Percentiles rank a stretch among this genome's conserved stretches.
Conservation (phyloP, 106 monocot species). For the Ottelia alismoides region DNA sequence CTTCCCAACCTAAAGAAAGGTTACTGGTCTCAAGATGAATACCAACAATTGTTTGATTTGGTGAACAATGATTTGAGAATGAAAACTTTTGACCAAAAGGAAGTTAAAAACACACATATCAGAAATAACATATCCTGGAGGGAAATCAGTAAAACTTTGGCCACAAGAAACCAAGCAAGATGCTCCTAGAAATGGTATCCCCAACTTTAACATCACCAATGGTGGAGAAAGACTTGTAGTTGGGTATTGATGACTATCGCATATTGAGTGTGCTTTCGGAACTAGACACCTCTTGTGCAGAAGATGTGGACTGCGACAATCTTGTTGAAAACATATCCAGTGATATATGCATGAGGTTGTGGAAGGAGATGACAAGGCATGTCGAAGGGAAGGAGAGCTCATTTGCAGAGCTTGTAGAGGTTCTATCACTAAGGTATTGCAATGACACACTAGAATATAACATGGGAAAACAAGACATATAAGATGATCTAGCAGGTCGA, state of each 20-base stretch:
- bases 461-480: neutral
- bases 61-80: slow-evolving; percentile 58
- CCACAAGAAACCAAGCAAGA: slow-evolving; percentile 21
- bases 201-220: slow-evolving; percentile 13
- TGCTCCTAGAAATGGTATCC: slow-evolving; percentile 69
- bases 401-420: slow-evolving; percentile 51
- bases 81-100: slow-evolving; percentile 33
- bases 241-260: slow-evolving; percentile 17
- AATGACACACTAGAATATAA: slow-evolving; percentile 36
- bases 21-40: slow-evolving; percentile 53
- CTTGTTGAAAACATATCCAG: slow-evolving; percentile 27
- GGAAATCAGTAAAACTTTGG: slow-evolving; percentile 62
- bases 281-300: slow-evolving; percentile 12
- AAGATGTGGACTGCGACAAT: slow-evolving; percentile 23
- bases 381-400: slow-evolving; percentile 43
- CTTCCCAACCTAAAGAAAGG: slow-evolving; percentile 37
- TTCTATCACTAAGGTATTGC: slow-evolving; percentile 34
- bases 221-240: slow-evolving; percentile 9
- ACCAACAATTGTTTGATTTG: slow-evolving; percentile 52
- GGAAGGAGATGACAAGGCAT: slow-evolving; percentile 47
- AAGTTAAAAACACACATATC: slow-evolving; percentile 34
- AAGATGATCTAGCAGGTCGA: too few relatives aligned
- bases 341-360: slow-evolving; percentile 48
- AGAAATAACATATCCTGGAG: slow-evolving; percentile 83
- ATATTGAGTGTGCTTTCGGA: slow-evolving; percentile 6